These are phyloP conservation scores for Cylindrotheca closterium DNA, from an alignment of 108 stramenopile species.

Conservation along the genomic window DNA sequence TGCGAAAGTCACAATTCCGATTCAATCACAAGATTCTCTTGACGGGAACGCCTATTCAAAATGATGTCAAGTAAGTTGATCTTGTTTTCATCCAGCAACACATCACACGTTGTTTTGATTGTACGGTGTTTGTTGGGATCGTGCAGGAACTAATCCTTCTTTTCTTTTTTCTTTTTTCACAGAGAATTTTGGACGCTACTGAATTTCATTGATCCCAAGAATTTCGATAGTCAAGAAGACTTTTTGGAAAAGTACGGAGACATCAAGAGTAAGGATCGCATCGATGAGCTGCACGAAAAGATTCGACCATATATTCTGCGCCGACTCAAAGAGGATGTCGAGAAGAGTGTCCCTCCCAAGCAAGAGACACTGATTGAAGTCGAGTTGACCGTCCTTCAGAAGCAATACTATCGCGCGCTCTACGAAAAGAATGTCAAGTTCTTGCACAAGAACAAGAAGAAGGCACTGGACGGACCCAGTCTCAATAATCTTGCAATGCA, in stretches of 20 bases:
- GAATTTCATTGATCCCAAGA: slow-evolving; percentile 75
- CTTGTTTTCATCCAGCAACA: not conserved
- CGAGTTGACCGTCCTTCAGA: slow-evolving; percentile 94
- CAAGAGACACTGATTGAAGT: slow-evolving; percentile 96
- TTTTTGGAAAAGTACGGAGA: slow-evolving; percentile 86
- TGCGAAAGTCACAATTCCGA: slow-evolving; percentile 71
- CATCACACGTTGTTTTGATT: not conserved
- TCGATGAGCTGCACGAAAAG: slow-evolving; percentile 79
- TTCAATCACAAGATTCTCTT: slow-evolving; percentile 85
- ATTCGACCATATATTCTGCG: slow-evolving; percentile 94
- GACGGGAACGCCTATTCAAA: slow-evolving; percentile 96
- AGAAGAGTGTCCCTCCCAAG: slow-evolving; percentile 91
- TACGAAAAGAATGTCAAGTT: slow-evolving; percentile 91
- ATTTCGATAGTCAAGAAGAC: slow-evolving; percentile 58
- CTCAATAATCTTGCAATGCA: slow-evolving; percentile 85
- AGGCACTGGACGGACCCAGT: slow-evolving; percentile 85
- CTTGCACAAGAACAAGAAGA: slow-evolving; percentile 76
- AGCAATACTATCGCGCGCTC: slow-evolving; percentile 95
- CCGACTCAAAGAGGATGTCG: slow-evolving; percentile 93
- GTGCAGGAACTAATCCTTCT: not conserved
- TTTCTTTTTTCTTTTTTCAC: slow-evolving; percentile 5
- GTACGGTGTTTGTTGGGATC: not conserved
- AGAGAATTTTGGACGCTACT: slow-evolving; percentile 90
- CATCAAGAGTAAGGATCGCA: slow-evolving; percentile 82
- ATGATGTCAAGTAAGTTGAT: slow-evolving; percentile 35